phyloP scores from a whole-genome alignment of 108 stramenopile genomes.

The Schizochytrium sp. region DNA sequence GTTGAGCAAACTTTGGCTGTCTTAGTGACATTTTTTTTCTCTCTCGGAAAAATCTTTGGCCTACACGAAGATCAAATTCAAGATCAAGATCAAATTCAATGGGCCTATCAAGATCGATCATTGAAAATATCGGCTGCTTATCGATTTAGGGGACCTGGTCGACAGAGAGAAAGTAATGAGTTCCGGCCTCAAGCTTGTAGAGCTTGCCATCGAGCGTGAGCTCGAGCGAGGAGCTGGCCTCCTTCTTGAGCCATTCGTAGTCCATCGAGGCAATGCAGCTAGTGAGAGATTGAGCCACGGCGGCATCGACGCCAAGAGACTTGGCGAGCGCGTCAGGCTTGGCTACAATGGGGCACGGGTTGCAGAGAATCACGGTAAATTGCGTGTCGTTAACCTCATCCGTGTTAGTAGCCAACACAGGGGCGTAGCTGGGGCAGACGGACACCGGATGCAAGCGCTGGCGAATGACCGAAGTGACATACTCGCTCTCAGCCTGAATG shows the following conservation, averaged over 20 bases:
- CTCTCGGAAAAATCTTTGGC: no score
- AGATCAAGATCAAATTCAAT: no score
- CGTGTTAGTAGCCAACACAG: neutral
- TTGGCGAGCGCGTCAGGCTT: neutral
- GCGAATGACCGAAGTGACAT: neutral
- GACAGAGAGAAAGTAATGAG: neutral
- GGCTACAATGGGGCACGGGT: neutral
- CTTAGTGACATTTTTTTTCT: no score
- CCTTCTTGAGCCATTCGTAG: neutral
- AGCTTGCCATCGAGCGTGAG: neutral
- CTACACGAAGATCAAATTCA: no score
- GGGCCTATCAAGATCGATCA: no score
- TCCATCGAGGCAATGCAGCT: neutral
- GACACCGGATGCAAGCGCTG: neutral
- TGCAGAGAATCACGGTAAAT: neutral
- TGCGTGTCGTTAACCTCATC: neutral
- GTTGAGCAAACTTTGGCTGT: no score
- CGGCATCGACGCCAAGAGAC: neutral
- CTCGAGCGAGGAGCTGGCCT: neutral
- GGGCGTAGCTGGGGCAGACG: neutral
- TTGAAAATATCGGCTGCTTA: no score
- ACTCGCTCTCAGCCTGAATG: conserved; percentile 36
- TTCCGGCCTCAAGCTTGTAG: neutral
- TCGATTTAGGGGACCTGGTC: neutral
- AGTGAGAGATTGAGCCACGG: neutral